Percentiles rank a stretch among this genome's conserved stretches.
Conservation (phyloP, 202 grass and related monocot genomes). For the Panicum hallii region DNA sequence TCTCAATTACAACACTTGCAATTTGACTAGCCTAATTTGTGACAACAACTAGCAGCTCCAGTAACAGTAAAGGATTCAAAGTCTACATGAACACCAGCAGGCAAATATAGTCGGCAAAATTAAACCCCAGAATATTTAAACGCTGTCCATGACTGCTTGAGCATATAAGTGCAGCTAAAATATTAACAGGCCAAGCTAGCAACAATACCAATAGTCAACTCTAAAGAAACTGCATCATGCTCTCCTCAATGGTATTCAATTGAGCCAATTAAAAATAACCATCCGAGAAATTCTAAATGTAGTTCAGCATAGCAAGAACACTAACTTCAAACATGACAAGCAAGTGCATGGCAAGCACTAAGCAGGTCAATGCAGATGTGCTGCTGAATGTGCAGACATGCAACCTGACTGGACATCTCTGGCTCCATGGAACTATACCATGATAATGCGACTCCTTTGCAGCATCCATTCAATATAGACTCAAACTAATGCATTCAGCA, state of each 20-base stretch:
- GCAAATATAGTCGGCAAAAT: neutral
- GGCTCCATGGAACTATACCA: neutral
- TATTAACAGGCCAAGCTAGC: conserved; percentile 1
- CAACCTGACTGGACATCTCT: neutral
- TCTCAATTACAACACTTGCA: neutral
- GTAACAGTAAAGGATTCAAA: neutral
- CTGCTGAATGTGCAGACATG: neutral
- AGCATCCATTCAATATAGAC: conserved; percentile 9
- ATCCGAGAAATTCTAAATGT: neutral
- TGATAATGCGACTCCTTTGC: conserved; percentile 4
- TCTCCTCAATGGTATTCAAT: neutral
- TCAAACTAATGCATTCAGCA: neutral
- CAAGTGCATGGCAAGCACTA: neutral
- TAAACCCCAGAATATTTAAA: neutral
- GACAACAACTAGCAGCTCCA: neutral
- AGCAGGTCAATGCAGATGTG: neutral
- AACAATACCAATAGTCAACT: conserved; percentile 6
- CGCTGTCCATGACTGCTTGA: neutral
- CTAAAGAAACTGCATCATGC: conserved; percentile 19
- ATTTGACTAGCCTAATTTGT: neutral
- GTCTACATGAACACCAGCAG: neutral
- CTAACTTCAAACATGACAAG: conserved; percentile 4
- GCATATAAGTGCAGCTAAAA: neutral
- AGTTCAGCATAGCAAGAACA: neutral
- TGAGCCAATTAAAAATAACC: neutral